phyloP scores from a whole-genome alignment of 257 asterid genomes.

The Nicotiana tabacum region DNA sequence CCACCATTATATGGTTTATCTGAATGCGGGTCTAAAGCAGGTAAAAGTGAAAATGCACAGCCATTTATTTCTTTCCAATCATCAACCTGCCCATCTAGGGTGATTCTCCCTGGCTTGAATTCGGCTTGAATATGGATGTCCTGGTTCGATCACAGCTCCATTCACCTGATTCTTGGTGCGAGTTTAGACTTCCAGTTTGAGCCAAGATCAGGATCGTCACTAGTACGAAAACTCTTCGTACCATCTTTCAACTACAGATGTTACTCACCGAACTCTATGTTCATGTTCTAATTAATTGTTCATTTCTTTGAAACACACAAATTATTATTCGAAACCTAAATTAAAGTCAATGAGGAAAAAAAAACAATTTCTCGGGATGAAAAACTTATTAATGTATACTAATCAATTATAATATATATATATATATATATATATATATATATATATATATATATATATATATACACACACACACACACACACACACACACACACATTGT shows the following conservation, averaged over 20 bases:
- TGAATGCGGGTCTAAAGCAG: constrained; percentile 58
- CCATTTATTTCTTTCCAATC: constrained; percentile 49
- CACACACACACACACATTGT: no score
- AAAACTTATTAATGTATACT: no score
- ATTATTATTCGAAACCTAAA: neutral
- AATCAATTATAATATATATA: no score
- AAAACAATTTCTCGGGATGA: no score
- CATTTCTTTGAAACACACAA: neutral
- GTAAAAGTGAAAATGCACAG: constrained; percentile 42
- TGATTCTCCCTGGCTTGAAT: constrained; percentile 53
- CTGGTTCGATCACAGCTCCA: constrained; percentile 53
- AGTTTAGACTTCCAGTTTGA: constrained; percentile 23
- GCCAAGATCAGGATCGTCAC: constrained; percentile 15
- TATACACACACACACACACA: no score
- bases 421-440: no score
- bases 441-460: no score
- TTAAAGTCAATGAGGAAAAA: neutral
- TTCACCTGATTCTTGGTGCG: constrained; percentile 51
- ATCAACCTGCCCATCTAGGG: constrained; percentile 50
- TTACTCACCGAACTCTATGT: neutral
- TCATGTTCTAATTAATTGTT: neutral
- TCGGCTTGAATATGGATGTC: constrained; percentile 38
- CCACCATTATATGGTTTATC: constrained; percentile 51
- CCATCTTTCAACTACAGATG: neutral
- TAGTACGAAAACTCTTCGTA: neutral